Evolutionary conservation across 23 red algal species (phyloP), one percentile per base, ranked within the genome.

Genomic region (Chondrus crispus): DNA sequence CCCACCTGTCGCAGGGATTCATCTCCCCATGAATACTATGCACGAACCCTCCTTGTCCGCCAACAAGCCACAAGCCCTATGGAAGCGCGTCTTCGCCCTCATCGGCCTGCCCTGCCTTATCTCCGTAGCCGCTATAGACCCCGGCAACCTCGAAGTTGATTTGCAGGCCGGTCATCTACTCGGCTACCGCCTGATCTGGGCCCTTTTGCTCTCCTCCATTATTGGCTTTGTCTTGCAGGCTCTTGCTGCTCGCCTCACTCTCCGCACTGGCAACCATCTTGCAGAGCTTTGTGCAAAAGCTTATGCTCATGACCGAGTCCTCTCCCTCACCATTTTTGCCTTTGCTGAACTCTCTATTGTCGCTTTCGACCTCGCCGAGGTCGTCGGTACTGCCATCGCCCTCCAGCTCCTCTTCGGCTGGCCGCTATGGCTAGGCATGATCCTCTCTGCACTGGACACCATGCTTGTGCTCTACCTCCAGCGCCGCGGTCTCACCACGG

Each of bases 361-460:
- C 22, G 93, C 93, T 24, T 93, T 93, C 43, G 96, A 98, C 64
- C n/a, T 98, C 18, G 93, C 96, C 5, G 96, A 98, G 62, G 96
- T 98, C 37, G 80, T 98, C 14, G 96, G 96, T 12, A 96, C 94
- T 0, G 96, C 96, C 3, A 68, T 96, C 10, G 96, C 92, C 4
- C 43, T 94, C 26, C 90, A 93, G 40, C 48, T 98, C 16, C 68
- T 98, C 30, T 82, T 96, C 19, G 79, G 84, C 24, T 87, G 83
- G 46, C 96, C 96, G 3, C 81, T 98, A 20, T 84, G 89, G 85
- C 11, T 95, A 4, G 96, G 96, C 9, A 85, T 95, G 14, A 40
- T 94, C 2, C 53, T 96, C 2, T 95, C 96, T 16, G 82, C 78
- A 62, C 39, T 95, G 20, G 94, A 95, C 46, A 98, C 96, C 16